Percentiles rank a stretch among this genome's conserved stretches.
Evolutionary conservation across 805 yeast species (phyloP).

Genomic region (Naumovozyma dairenensis): DNA sequence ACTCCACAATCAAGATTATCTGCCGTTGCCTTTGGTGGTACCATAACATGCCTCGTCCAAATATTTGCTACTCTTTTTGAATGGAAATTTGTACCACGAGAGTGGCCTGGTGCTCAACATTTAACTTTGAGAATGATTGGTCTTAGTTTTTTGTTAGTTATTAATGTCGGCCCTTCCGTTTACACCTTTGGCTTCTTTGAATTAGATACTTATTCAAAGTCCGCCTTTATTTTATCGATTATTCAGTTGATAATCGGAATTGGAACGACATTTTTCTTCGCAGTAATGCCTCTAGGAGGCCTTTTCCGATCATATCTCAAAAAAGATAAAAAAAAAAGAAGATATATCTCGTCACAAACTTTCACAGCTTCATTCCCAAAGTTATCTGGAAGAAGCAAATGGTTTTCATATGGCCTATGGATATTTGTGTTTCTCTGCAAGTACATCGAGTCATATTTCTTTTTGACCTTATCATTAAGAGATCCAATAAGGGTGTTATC

Average conservation of each 20-base stretch:
- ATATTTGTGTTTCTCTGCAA: constrained; percentile 55
- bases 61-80: constrained; percentile 50
- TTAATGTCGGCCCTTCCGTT: constrained; percentile 43
- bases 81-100: constrained; percentile 53
- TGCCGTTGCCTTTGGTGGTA: constrained; percentile 59
- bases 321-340: constrained; percentile 30
- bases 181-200: constrained; percentile 37
- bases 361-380: constrained; percentile 54
- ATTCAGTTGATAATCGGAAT: constrained; percentile 50
- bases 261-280: constrained; percentile 43
- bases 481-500: constrained; percentile 67
- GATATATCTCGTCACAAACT: constrained; percentile 40
- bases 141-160: constrained; percentile 33
- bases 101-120: constrained; percentile 64
- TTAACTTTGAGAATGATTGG: constrained; percentile 38
- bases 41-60: constrained; percentile 47
- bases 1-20: constrained; percentile 44
- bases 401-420: constrained; percentile 66
- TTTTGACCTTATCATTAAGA: constrained; percentile 57
- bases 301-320: constrained; percentile 38
- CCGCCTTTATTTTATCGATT: constrained; percentile 36
- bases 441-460: constrained; percentile 69
- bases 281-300: constrained; percentile 52
- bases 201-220: constrained; percentile 23
- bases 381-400: constrained; percentile 42